These are phyloP conservation scores for Suillus brevipes DNA, from an alignment of 768 basidiomycete genomes.

Conservation along the genomic window DNA sequence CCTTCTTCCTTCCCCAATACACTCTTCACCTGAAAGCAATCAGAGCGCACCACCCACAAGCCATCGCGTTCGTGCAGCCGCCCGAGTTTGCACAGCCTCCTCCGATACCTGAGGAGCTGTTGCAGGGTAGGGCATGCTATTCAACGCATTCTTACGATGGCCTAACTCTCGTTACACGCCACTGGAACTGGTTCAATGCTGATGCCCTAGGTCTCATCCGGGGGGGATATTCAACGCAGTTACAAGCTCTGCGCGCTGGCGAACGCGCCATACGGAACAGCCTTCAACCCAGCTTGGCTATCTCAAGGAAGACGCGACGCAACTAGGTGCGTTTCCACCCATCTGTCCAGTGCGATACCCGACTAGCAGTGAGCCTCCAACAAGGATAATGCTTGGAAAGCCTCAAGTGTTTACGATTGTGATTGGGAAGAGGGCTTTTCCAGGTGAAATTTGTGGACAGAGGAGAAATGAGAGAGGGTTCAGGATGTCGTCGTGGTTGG, in stretches of 20 bases:
- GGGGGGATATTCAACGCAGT: slow-evolving; percentile 67
- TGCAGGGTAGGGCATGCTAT: slow-evolving; percentile 68
- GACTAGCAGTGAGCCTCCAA: slow-evolving; percentile 39
- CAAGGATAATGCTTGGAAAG: too few relatives aligned
- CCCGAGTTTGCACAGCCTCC: slow-evolving; percentile 89
- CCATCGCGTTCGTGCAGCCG: slow-evolving; percentile 89
- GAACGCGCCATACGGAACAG: slow-evolving; percentile 77
- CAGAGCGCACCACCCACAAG: slow-evolving; percentile 68
- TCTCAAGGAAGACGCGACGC: slow-evolving; percentile 69
- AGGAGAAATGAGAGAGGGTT: too few relatives aligned
- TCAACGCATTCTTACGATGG: slow-evolving; percentile 95
- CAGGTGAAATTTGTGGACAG: too few relatives aligned
- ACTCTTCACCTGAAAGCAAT: slow-evolving; percentile 55
- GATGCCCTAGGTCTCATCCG: slow-evolving; percentile 92
- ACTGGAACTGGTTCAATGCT: slow-evolving; percentile 95
- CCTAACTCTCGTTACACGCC: slow-evolving; percentile 86
- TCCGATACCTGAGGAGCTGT: slow-evolving; percentile 49
- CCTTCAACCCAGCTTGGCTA: slow-evolving; percentile 82
- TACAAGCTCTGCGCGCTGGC: slow-evolving; percentile 80
- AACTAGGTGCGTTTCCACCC: slow-evolving; percentile 46
- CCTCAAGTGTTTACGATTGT: too few relatives aligned
- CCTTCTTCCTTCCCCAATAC: slow-evolving; percentile 82
- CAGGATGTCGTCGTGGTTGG: too few relatives aligned
- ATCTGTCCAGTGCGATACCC: slow-evolving; percentile 51
- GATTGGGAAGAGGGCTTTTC: too few relatives aligned